Base-by-base conservation (phyloP, 306 rosid species). In the Corylus avellana region DNA sequence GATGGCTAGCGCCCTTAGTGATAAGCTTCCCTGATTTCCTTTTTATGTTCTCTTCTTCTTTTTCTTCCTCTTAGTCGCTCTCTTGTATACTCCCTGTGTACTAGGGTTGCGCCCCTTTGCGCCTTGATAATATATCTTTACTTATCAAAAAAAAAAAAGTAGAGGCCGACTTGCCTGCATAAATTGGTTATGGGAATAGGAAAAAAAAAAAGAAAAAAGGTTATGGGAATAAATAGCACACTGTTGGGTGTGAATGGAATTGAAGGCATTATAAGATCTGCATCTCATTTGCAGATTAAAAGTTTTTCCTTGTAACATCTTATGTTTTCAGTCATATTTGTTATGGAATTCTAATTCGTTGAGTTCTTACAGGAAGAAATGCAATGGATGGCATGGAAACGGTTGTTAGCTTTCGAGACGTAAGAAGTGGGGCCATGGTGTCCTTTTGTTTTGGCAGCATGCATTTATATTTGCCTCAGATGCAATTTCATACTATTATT, bases 371-470 rank as follows among this genome's bases (percentile, higher is more conserved):
- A 94, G 98, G 97, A 94, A 85, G 98, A 94, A 91, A 75, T 78
- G 84, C 98, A 94, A 75, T 92, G 97, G 98, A 79, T 90, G 83
- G 89, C 92, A 29, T 92, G 97, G 97, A 92, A 88, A 84, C 91
- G 86, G 80, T 84, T 94, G 78, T 73, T 94, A 80, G 87, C 93
- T 77, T 94, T 94, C 79, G 98, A 92, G 84, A 94, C 90, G 98
- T 94, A 86, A 91, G 97, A 75, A 86, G 56, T 69, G 54, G 6
- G 2, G 20, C 73, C 14, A 9, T 54, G 42, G 54, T 63, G 44
- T 46, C 39, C 7, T 53, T 63, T 69, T 12, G 50, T 29, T 49
- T 39, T 22, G 5, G 22, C n/a, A 39, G 72, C 72, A 4, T 17
- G 72, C 51, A 14, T 67, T 46, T 67, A 39, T 11, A 42, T 42